Evolutionary conservation across 2,329 filamentous ascomycete genomes (phyloP), one percentile per base, ranked within the genome.

Genomic region (Neonectria faginata): DNA sequence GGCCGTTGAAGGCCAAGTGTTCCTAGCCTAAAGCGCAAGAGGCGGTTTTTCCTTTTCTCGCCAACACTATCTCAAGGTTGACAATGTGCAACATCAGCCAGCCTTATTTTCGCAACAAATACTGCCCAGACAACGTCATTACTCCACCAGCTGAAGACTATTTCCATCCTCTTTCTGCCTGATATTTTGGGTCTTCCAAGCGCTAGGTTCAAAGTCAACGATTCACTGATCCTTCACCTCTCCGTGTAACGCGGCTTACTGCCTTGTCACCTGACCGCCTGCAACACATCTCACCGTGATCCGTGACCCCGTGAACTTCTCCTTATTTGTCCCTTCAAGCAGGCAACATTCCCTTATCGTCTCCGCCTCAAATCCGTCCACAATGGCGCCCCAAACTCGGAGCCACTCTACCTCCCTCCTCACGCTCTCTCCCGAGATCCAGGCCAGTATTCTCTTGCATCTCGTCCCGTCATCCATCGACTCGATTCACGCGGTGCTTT

Each of bases 401-500:
- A 18, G 39, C 39, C 39, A 18, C 3, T 20, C 39, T 18, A 8
- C 39, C 16, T 54, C 52, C 11, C 36, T 65, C 31, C 36, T 67
- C 9, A 5, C 20, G 12, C 47, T 60, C 3, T 41, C 27, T 9
- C 18, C 27, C 18, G 42, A 44, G 18, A 10, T 58, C 12, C 53
- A 47, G 12, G 54, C 47, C 52, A 55, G 31, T 3, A 54, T 64
- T 16, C 3, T 62, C 6, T 22, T 8, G 4, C 7, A 56, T 29
- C 57, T 54, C n/a, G 29, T 53, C 5, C 41, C 47, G 11, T 52
- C 58, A n/a, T 52, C 22, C 2, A 16, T 56, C 39, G 14, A 55
- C 11, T 29, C 51, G 8, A 6, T 63, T n/a, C 45, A 45, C 3
- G 25, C 59, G n/a, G 20, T 60, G 33, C 39, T 65, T 5, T 36